Conservation (phyloP, 768 basidiomycete genomes). For the Xerocomus potaroensis region DNA sequence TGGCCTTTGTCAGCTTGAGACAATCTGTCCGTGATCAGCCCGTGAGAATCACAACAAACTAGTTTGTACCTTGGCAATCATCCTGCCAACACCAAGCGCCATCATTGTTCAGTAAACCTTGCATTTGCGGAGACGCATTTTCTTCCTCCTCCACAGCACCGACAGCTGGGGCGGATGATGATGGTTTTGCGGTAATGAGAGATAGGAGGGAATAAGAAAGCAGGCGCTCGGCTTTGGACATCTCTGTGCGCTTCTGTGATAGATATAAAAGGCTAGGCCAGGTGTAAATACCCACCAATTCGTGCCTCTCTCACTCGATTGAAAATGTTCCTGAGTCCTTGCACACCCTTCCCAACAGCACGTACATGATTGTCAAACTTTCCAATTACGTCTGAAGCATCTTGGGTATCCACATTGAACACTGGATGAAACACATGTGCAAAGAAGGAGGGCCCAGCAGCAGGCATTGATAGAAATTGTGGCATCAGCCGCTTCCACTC, state of each 20-base stretch:
- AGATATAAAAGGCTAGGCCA: neutral
- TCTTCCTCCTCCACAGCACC: conserved; percentile 49
- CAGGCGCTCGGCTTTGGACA: conserved; percentile 71
- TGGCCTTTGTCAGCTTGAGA: conserved; percentile 69
- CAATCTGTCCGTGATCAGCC: conserved; percentile 46
- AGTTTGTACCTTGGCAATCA: conserved; percentile 53
- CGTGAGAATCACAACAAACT: neutral
- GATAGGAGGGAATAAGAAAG: conserved; percentile 72
- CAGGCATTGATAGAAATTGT: conserved; percentile 52
- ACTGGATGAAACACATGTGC: conserved; percentile 79
- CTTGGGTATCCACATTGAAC: conserved; percentile 76
- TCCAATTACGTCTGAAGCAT: conserved; percentile 54
- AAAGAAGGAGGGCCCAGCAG: conserved; percentile 75
- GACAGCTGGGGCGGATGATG: conserved; percentile 44
- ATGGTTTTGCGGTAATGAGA: conserved; percentile 65
- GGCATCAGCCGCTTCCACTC: conserved; percentile 69
- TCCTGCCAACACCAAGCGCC: conserved; percentile 90
- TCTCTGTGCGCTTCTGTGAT: conserved; percentile 43
- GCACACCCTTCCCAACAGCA: conserved; percentile 66
- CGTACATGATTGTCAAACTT: conserved; percentile 63
- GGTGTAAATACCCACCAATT: conserved; percentile 44
- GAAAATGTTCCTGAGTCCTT: conserved; percentile 60
- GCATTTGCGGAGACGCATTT: conserved; percentile 35
- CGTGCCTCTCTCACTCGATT: conserved; percentile 59
- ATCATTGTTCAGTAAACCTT: conserved; percentile 61